phyloP scores from a whole-genome alignment of 2,329 filamentous ascomycete genomes.

The Cryphonectria nitschkei region DNA sequence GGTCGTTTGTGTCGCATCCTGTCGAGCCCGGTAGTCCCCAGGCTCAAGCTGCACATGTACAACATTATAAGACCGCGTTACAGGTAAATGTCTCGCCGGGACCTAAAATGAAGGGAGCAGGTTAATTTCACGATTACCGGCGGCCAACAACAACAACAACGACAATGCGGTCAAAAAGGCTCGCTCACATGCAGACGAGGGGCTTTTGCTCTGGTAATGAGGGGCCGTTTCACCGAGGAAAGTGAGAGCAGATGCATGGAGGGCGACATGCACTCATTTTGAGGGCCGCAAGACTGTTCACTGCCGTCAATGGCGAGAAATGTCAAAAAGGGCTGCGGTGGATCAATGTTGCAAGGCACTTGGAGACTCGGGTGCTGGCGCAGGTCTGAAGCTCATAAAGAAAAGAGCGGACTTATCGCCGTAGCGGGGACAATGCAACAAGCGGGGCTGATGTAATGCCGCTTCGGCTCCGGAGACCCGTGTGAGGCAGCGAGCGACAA shows the following conservation, averaged over 20 bases:
- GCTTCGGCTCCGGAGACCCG: neutral
- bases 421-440: neutral
- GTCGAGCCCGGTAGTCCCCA: neutral
- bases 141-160: neutral
- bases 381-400: neutral
- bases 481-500: neutral
- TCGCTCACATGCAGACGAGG: conserved; percentile 2
- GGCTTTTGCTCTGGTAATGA: neutral
- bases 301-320: conserved; percentile 1
- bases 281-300: neutral
- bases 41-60: neutral
- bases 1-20: neutral
- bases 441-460: conserved; percentile 9
- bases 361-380: neutral
- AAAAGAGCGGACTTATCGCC: neutral
- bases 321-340: neutral
- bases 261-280: conserved; percentile 19
- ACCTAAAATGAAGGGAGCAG: neutral
- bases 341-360: neutral
- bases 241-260: conserved; percentile 7
- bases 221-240: neutral
- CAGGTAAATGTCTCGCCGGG: neutral
- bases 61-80: neutral
- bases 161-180: neutral
- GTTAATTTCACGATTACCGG: neutral